These are phyloP conservation scores for Calonectria multiphialidica DNA, from an alignment of 2,329 filamentous ascomycete genomes.

Conservation along the genomic window DNA sequence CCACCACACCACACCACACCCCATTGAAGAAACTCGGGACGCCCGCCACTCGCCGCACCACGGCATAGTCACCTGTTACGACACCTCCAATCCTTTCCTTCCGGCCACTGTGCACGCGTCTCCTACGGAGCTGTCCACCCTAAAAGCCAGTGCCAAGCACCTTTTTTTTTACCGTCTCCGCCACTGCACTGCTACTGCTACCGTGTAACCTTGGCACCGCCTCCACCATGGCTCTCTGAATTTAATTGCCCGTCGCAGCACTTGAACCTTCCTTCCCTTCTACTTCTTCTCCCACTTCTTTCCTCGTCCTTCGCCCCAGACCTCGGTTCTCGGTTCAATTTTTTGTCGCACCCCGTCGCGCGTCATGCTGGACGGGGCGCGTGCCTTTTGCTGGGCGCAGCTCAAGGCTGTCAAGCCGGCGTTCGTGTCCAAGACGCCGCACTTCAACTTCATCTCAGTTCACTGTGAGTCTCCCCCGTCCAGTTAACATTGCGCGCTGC, in stretches of 20 bases:
- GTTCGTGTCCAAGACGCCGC: slow-evolving; percentile 71
- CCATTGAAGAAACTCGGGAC: slow-evolving; percentile 2
- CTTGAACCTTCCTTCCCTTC: background rate
- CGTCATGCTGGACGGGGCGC: slow-evolving; percentile 50
- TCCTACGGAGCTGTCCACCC: background rate
- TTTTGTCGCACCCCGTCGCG: slow-evolving; percentile 15
- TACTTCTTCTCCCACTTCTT: background rate
- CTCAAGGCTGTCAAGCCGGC: slow-evolving; percentile 65
- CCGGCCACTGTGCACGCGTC: background rate
- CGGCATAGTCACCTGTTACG: slow-evolving; percentile 13
- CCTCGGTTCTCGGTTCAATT: slow-evolving; percentile 10
- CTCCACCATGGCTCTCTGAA: slow-evolving; percentile 9
- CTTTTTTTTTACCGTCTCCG: background rate
- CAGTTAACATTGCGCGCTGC: background rate
- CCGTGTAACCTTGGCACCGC: slow-evolving; percentile 1
- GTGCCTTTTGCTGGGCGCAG: slow-evolving; percentile 54
- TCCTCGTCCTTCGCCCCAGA: slow-evolving; percentile 11
- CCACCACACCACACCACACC: slow-evolving; percentile 7
- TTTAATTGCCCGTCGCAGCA: slow-evolving; percentile 6
- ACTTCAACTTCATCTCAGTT: slow-evolving; percentile 84
- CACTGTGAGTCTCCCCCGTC: slow-evolving; percentile 72
- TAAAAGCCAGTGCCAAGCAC: background rate
- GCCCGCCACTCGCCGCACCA: slow-evolving; percentile 3
- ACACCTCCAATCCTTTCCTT: background rate
- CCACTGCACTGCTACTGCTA: background rate